Evolutionary conservation across 1,139 yeast genomes (phyloP).

Genomic region (Kodamaea sp.): DNA sequence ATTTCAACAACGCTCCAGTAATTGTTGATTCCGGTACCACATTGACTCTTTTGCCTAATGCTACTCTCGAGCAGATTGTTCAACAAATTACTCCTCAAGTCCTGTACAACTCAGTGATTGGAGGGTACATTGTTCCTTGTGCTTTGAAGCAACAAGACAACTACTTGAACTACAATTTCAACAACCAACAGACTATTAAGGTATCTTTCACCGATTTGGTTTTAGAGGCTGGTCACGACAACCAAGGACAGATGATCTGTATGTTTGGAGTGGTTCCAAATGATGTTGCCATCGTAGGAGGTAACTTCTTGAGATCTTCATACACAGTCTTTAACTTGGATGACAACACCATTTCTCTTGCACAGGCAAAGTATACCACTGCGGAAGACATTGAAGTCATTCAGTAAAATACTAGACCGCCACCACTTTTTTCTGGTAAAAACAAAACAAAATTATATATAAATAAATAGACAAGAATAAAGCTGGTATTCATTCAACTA

Average conservation of each 20-base stretch:
- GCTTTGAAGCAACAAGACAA: constrained; percentile 25
- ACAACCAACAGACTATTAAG: constrained; percentile 20
- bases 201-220: constrained; percentile 29
- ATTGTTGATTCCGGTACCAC: constrained; percentile 46
- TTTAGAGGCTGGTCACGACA: constrained; percentile 16
- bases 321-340: constrained; percentile 44
- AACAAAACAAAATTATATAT: constrained; percentile 1
- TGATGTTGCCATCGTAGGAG: constrained; percentile 28
- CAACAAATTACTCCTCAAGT: constrained; percentile 19
- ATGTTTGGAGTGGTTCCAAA: constrained; percentile 20
- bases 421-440: not conserved
- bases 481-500: too few species aligned
- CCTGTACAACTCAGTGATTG: constrained; percentile 15
- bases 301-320: constrained; percentile 39
- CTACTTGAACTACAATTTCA: constrained; percentile 28
- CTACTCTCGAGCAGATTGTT: constrained; percentile 17
- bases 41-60: constrained; percentile 27
- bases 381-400: constrained; percentile 23
- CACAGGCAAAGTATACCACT: constrained; percentile 35
- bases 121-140: constrained; percentile 33
- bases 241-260: constrained; percentile 13
- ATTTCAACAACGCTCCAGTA: constrained; percentile 21
- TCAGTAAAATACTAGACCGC: constrained; percentile 3
- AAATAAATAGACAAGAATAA: too few species aligned
- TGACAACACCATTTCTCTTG: constrained; percentile 36